Base-by-base conservation (phyloP, 2,329 filamentous ascomycete genomes). In the Tothia fuscella region DNA sequence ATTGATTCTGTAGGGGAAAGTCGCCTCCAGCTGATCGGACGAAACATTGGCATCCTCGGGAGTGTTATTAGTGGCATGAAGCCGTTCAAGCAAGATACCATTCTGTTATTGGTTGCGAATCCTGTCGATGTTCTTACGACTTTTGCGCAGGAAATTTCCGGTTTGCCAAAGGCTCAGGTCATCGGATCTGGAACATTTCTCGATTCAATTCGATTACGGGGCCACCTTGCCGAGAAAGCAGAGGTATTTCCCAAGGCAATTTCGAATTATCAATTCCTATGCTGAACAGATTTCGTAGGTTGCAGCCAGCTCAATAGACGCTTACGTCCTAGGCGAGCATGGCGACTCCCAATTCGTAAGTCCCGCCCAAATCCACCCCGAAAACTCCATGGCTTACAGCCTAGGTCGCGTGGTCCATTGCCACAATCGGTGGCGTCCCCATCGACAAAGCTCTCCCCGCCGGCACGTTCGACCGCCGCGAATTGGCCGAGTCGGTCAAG, bases 71-170 rank as follows among this genome's bases (percentile, higher is more conserved):
- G 59, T 3, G 58, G 59, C 25, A 71, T 74, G 63, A 59, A 58
- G 10, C 68, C 70, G 0, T 67, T 74, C 42, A 57, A 56, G 20
- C 53, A 60, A 3, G 60, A 70, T 41, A 59, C 68, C 0, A 63
- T 75, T 22, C 50, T 74, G 0, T 54, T 75, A 1, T 53, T 74
- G 2, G 68, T 74, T 3, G 63, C 71, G 2, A 73, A 74, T 50
- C 71, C 71, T 0, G 70, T 74, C 16, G 71, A 75, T 49, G 56
- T 74, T 21, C 56, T 74, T 25, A 72, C 71, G 1, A 64, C 66
- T 34, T 62, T 73, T 38, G 67, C 65, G 3, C 61, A 63, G 24
- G 56, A 65, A 34, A 52, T 69, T 13, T 67, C 67, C 0, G 63
- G 67, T 2, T 57, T 74, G 1, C 70, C 70, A 0, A 50, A 58